These are phyloP conservation scores for Strobilomyces confusus DNA, from an alignment of 768 basidiomycete species.

Conservation along the genomic window DNA sequence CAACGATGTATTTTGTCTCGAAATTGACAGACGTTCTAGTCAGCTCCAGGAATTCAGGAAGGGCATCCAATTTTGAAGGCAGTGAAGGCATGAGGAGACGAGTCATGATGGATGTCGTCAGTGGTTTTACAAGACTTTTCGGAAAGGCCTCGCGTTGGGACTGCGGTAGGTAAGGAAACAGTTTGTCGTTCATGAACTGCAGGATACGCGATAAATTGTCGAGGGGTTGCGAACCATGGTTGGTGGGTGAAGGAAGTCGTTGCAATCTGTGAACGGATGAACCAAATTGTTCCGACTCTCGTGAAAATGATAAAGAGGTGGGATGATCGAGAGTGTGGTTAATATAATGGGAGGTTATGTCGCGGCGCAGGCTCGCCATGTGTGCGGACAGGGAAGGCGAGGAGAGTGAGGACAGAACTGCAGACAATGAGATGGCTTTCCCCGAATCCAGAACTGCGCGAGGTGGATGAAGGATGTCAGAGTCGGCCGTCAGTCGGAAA, in stretches of 20 bases:
- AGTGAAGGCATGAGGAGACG: conserved; percentile 66
- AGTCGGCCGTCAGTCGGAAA: conserved; percentile 1
- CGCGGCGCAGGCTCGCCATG: conserved; percentile 60
- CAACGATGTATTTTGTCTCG: conserved; percentile 53
- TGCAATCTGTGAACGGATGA: conserved; percentile 44
- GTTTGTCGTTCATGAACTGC: conserved; percentile 55
- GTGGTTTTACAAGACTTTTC: conserved; percentile 56
- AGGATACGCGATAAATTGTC: conserved; percentile 53
- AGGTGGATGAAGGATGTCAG: conserved; percentile 1
- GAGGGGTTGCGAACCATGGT: conserved; percentile 39
- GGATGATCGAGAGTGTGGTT: conserved; percentile 56
- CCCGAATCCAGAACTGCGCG: conserved; percentile 54
- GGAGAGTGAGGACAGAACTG: conserved; percentile 58
- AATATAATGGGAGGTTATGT: conserved; percentile 56
- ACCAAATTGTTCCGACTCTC: conserved; percentile 31
- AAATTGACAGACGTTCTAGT: conserved; percentile 58
- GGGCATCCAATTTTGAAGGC: conserved; percentile 55
- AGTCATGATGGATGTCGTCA: conserved; percentile 58
- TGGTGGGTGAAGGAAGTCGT: conserved; percentile 40
- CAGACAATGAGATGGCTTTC: conserved; percentile 45
- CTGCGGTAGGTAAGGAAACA: conserved; percentile 55
- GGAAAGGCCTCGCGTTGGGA: conserved; percentile 44
- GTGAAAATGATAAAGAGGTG: conserved; percentile 36
- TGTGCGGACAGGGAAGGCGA: conserved; percentile 49
- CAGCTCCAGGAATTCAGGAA: conserved; percentile 61